phyloP scores from a whole-genome alignment of 2,329 filamentous ascomycete genomes.

The Neonectria ditissima region DNA sequence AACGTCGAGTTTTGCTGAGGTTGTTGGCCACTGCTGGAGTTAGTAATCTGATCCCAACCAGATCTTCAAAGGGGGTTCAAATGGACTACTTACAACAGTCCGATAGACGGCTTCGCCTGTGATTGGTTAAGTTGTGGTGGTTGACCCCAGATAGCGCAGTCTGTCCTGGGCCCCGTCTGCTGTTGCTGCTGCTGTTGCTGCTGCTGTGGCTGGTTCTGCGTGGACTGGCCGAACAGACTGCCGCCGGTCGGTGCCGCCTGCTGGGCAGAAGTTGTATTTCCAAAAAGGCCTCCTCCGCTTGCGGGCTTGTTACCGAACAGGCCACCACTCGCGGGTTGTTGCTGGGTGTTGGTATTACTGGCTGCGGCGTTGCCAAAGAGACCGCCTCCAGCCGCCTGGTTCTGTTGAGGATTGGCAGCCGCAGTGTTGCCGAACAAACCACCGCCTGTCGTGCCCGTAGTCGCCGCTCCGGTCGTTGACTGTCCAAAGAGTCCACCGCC shows the following conservation, averaged over 20 bases:
- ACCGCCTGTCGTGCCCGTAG: slow-evolving; percentile 35
- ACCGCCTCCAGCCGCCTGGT: slow-evolving; percentile 39
- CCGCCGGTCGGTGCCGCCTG: slow-evolving; percentile 28
- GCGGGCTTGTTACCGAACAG: slow-evolving; percentile 33
- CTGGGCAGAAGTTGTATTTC: slow-evolving; percentile 28
- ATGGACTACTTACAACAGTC: slow-evolving; percentile 49
- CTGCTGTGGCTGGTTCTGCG: slow-evolving; percentile 35
- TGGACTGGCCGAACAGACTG: slow-evolving; percentile 44
- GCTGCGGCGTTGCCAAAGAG: slow-evolving; percentile 48
- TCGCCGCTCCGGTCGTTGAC: slow-evolving; percentile 38
- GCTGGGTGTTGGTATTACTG: slow-evolving; percentile 36
- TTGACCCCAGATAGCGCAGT: too few relatives aligned
- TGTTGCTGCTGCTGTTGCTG: slow-evolving; percentile 44
- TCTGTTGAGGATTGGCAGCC: slow-evolving; percentile 45
- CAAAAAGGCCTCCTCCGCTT: slow-evolving; percentile 38
- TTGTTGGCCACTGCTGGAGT: slow-evolving; percentile 47
- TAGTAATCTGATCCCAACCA: slow-evolving; percentile 24
- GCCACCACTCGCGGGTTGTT: slow-evolving; percentile 27
- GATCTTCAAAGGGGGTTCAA: not conserved
- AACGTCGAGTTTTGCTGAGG: slow-evolving; percentile 42
- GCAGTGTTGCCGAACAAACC: slow-evolving; percentile 49
- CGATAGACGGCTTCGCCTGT: slow-evolving; percentile 48
- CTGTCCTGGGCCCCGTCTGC: slow-evolving; percentile 26
- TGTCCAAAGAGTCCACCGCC: slow-evolving; percentile 50
- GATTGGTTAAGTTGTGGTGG: slow-evolving; percentile 45